Evolutionary conservation across 2,329 filamentous ascomycete genomes (phyloP), one percentile per base, ranked within the genome.

Genomic region (Aureobasidium sp.): DNA sequence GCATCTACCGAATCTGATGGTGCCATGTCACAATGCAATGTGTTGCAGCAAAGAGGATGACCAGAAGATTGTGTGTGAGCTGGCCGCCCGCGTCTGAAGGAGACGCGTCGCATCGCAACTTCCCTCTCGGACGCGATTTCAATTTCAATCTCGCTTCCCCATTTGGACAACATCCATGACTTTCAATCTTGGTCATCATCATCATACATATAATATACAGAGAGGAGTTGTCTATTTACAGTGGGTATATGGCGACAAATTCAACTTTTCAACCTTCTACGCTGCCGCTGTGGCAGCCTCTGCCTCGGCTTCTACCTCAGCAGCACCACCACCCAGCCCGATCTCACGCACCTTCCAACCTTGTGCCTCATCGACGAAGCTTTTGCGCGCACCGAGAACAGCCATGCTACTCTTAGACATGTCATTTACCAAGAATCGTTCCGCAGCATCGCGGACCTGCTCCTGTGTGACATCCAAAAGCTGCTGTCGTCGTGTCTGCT

Each of bases 391-490:
- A 38, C 93, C 93, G 4, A 99, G 78, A 64, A 97, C 87, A 23
- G 87, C 84, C 25, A 86, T 77, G 57, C 84, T 83, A 61, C 85
- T 85, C 63, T 84, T 82, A 21, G 80, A 79, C 9, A 87, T 60
- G 25, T 67, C 62, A 29, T 64, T 57, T 31, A 67, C 86, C 15
- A 96, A 78, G 71, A 91, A 95, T 67, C 84, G 83, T 67, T 96
- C 86, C 0, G 94, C 94, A 13, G 86, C 92, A 43, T 86, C 80
- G 63, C 86, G 85, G 10, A 99, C 88, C 67, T 96, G 86, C 64
- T 87, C 83, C 63, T 84, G 85, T 2, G 83, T 89, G 40, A 96
- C 92, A 71, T 96, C 93, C 4, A 99, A 80, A 61, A 99, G 79
- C 69, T 88, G 85, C 74, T 94, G 89, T 66, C 94, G 81, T 72